A percentile compares a stretch with the other conserved stretches of the same genome.
Evolutionary conservation across 2,329 filamentous ascomycete genomes (phyloP).

Genomic region (Trichoderma koningiopsis): DNA sequence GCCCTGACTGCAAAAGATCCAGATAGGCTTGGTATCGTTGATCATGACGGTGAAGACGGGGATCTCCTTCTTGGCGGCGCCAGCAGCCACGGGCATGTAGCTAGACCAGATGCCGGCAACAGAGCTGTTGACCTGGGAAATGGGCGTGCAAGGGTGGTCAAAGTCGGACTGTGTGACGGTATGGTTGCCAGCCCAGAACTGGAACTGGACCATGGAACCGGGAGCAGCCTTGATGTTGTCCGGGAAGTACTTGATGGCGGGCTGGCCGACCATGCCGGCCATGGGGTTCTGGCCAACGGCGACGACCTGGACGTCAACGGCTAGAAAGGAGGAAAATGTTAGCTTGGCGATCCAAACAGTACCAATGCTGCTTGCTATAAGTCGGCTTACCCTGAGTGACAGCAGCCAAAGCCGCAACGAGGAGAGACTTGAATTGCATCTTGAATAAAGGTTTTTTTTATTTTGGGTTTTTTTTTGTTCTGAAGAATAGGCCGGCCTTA

Average conservation of each 20-base stretch:
- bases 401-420: slow-evolving; percentile 51
- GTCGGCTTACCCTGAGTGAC: slow-evolving; percentile 48
- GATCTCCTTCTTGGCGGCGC: slow-evolving; percentile 50
- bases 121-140: slow-evolving; percentile 54
- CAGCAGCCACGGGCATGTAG: slow-evolving; percentile 64
- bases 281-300: slow-evolving; percentile 58
- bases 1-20: slow-evolving; percentile 76
- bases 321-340: slow-evolving; percentile 29
- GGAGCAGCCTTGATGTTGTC: slow-evolving; percentile 63
- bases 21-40: slow-evolving; percentile 70
- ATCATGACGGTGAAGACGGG: slow-evolving; percentile 73
- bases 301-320: slow-evolving; percentile 60
- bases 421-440: slow-evolving; percentile 56
- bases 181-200: slow-evolving; percentile 71
- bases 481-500: slow-evolving; percentile 31
- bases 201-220: slow-evolving; percentile 68
- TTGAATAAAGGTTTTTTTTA: slow-evolving; percentile 36
- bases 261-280: slow-evolving; percentile 55
- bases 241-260: slow-evolving; percentile 63
- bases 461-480: slow-evolving; percentile 25
- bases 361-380: neutral
- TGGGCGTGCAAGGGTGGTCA: slow-evolving; percentile 67
- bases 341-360: neutral
- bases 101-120: slow-evolving; percentile 66
- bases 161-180: slow-evolving; percentile 79